phyloP scores from a whole-genome alignment of 2,329 filamentous ascomycete genomes.

The Mycogone perniciosa region DNA sequence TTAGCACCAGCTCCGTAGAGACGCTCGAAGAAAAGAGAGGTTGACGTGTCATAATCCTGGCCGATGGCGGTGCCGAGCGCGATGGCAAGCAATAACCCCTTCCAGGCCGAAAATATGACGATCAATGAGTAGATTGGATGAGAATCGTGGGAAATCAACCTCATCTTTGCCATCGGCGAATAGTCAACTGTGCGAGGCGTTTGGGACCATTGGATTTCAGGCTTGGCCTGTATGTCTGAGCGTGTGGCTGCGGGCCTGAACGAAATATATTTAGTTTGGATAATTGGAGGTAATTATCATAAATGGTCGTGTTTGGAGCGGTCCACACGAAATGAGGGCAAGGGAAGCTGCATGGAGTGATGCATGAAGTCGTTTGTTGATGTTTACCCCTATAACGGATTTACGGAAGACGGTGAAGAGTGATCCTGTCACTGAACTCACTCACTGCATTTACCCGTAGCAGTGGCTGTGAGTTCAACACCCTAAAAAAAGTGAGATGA shows the following conservation, averaged over 20 bases:
- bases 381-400: too few species aligned
- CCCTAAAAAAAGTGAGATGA: not conserved
- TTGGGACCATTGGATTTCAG: not conserved
- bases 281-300: too few species aligned
- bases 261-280: too few species aligned
- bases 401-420: not conserved
- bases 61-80: slow-evolving; percentile 46
- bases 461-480: not conserved
- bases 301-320: too few species aligned
- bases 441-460: not conserved
- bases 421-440: not conserved
- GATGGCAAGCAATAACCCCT: slow-evolving; percentile 57
- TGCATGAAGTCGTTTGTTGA: too few species aligned
- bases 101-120: slow-evolving; percentile 56
- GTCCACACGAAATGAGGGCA: too few species aligned
- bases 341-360: too few species aligned
- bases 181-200: not conserved
- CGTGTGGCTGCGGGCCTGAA: not conserved
- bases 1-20: slow-evolving; percentile 28
- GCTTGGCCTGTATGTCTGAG: not conserved
- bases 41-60: slow-evolving; percentile 75
- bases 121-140: slow-evolving; percentile 22
- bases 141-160: not conserved
- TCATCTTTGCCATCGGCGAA: slow-evolving; percentile 1
- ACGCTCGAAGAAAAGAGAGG: slow-evolving; percentile 39